Evolutionary conservation across 805 yeast species (phyloP), one percentile per base, ranked within the genome.

Genomic region (Candida cerambycidarum): DNA sequence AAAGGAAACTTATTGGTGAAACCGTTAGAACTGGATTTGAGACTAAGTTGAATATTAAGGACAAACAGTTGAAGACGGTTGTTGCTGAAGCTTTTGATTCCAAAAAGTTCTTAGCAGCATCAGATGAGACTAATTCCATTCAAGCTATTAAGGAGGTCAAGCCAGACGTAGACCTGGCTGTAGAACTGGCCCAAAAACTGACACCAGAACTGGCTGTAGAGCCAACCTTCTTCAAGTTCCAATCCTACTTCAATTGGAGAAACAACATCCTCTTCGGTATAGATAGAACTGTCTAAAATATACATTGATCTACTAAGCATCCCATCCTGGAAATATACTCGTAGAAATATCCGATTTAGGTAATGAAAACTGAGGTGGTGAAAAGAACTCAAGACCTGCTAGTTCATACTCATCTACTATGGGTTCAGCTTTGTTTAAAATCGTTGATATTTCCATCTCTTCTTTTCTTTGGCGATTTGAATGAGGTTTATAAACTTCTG

Each of bases 21-120:
- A 29, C 52, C 8, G 38, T 46, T 6, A 59, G 45, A 45, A 48
- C 55, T 11, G 65, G 67, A 2, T 65, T 62, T 44, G 68, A 65
- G 46, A 61, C 67, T 6, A 18, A 12, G 7, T 35, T 41, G 5
- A 28, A 16, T 3, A 12, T 41, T 4, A 5, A 24, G 5, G n/a
- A n/a, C 2, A 18, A 27, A 13, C n/a, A n/a, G n/a, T 13, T 41
- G 5, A n/a, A 12, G 3, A 23, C 25, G 12, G 39, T 35, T 2
- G 12, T 42, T 11, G 45, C 32, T 14, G 45, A 45, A 25, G 48
- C 48, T 11, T 42, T 21, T 29, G 43, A 39, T 14, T 36, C 7
- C 5, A 14, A 28, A 1, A 39, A 28, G 2, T 9, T 12, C 5
- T 38, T 45, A 32, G 40, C 33, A 4, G 5, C 37, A 14, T 38